A percentile compares a stretch with the other conserved stretches of the same genome.
phyloP scores from a whole-genome alignment of 2,329 filamentous ascomycete genomes.

The Exophiala bonariae region DNA sequence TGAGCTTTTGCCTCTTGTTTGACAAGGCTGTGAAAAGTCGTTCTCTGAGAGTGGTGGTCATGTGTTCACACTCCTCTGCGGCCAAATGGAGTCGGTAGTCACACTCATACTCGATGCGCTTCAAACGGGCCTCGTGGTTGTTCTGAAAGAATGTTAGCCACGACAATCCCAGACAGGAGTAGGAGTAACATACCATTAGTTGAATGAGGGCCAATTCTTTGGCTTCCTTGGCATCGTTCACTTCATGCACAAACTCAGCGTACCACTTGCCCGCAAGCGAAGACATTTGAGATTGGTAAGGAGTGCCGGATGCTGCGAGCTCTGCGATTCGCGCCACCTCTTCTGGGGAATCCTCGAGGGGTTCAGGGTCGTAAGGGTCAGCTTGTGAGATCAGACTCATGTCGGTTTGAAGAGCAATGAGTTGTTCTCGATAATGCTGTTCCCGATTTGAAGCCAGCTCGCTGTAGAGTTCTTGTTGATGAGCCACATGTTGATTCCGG shows the following conservation, averaged over 20 bases:
- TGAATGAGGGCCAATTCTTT: slow-evolving; percentile 80
- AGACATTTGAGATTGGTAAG: slow-evolving; percentile 67
- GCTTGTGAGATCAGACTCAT: slow-evolving; percentile 83
- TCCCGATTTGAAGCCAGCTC: slow-evolving; percentile 81
- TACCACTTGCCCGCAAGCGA: slow-evolving; percentile 75
- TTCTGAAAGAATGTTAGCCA: slow-evolving; percentile 42
- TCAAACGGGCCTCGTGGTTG: slow-evolving; percentile 56
- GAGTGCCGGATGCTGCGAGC: slow-evolving; percentile 56
- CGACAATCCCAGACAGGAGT: no score
- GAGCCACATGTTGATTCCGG: slow-evolving; percentile 77
- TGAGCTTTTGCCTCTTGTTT: slow-evolving; percentile 56
- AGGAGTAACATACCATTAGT: slow-evolving; percentile 65
- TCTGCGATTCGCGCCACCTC: slow-evolving; percentile 66
- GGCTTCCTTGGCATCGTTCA: slow-evolving; percentile 85
- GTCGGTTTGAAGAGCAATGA: slow-evolving; percentile 89
- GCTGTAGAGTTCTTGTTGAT: slow-evolving; percentile 71
- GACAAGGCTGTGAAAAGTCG: slow-evolving; percentile 60
- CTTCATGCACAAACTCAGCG: slow-evolving; percentile 77
- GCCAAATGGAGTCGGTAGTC: slow-evolving; percentile 62
- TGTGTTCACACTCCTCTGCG: slow-evolving; percentile 61
- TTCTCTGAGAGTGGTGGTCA: slow-evolving; percentile 61
- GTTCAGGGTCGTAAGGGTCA: slow-evolving; percentile 72
- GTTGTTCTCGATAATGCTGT: slow-evolving; percentile 80
- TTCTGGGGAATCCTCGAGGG: slow-evolving; percentile 65
- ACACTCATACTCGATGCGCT: slow-evolving; percentile 57